A percentile compares a stretch with the other conserved stretches of the same genome.
Conservation (phyloP, 2,329 filamentous ascomycete species). For the Aspergillus sp. region DNA sequence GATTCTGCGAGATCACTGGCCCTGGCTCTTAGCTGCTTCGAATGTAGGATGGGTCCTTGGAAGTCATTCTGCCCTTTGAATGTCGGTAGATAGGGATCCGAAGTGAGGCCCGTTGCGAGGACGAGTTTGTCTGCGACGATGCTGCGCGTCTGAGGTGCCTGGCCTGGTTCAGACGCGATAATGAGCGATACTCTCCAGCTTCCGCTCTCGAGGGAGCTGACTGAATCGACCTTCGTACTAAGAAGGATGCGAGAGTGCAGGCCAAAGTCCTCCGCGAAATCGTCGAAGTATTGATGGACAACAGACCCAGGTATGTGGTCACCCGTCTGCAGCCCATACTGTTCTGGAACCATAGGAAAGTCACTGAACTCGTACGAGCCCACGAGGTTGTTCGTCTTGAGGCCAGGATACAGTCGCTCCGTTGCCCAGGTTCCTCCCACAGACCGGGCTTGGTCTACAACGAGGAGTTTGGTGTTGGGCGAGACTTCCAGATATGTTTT, state of each 20-base stretch:
- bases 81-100: conserved; percentile 54
- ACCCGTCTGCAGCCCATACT: conserved; percentile 49
- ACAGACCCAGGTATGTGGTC: conserved; percentile 60
- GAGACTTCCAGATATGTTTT: conserved; percentile 62
- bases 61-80: conserved; percentile 54
- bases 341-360: conserved; percentile 64
- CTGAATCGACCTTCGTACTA: conserved; percentile 50
- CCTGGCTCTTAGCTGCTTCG: conserved; percentile 51
- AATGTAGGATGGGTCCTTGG: conserved; percentile 56
- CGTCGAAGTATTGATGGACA: conserved; percentile 57
- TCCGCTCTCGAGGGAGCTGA: conserved; percentile 42
- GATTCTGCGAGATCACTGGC: conserved; percentile 28
- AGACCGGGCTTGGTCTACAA: conserved; percentile 58
- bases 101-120: conserved; percentile 62
- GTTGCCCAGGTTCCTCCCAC: conserved; percentile 72
- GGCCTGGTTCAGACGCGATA: conserved; percentile 5
- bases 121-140: conserved; percentile 52
- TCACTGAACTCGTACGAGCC: conserved; percentile 73
- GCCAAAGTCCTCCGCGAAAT: conserved; percentile 55
- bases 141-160: conserved; percentile 6
- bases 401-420: conserved; percentile 63
- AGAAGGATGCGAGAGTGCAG: conserved; percentile 51
- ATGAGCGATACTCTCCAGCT: conserved; percentile 34
- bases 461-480: conserved; percentile 53
- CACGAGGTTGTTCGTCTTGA: conserved; percentile 72